Percentiles rank a stretch among this genome's conserved stretches.
Evolutionary conservation across 2,329 filamentous ascomycete species (phyloP).

Genomic region (Diaporthe eres): DNA sequence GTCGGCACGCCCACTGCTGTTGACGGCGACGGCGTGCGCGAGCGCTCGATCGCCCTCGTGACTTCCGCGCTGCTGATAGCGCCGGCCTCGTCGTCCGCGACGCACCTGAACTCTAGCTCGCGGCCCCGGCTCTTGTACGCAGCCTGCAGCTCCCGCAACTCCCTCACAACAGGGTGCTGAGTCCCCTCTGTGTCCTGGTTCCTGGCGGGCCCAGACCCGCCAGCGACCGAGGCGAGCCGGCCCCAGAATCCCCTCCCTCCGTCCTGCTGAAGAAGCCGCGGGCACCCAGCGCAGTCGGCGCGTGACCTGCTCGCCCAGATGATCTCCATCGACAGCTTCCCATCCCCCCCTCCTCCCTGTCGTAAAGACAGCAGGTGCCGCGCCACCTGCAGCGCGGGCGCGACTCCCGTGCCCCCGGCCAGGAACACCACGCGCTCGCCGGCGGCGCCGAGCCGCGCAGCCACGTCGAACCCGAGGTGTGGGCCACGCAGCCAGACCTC

Average conservation of each 20-base stretch:
- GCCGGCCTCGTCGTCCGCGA: slow-evolving; percentile 83
- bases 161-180: slow-evolving; percentile 63
- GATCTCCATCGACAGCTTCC: slow-evolving; percentile 72
- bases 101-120: slow-evolving; percentile 76
- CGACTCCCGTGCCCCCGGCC: slow-evolving; percentile 93
- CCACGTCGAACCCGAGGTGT: slow-evolving; percentile 74
- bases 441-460: slow-evolving; percentile 50
- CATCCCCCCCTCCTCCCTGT: slow-evolving; percentile 41
- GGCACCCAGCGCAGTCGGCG: slow-evolving; percentile 75
- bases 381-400: slow-evolving; percentile 87
- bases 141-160: slow-evolving; percentile 69
- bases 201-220: background rate
- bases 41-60: slow-evolving; percentile 47
- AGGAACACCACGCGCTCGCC: slow-evolving; percentile 79
- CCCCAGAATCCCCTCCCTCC: slow-evolving; percentile 12
- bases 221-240: slow-evolving; percentile 55
- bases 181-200: background rate
- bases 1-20: slow-evolving; percentile 45
- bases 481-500: slow-evolving; percentile 85
- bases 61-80: slow-evolving; percentile 73
- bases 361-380: slow-evolving; percentile 66
- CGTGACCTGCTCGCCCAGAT: slow-evolving; percentile 84
- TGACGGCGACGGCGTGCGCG: background rate
- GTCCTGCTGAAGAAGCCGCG: background rate
- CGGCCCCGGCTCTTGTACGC: slow-evolving; percentile 65